Percentiles rank a stretch among this genome's conserved stretches.
These are phyloP conservation scores for Apiosordaria backusii DNA, from an alignment of 495 filamentous ascomycete species.

Conservation along the genomic window DNA sequence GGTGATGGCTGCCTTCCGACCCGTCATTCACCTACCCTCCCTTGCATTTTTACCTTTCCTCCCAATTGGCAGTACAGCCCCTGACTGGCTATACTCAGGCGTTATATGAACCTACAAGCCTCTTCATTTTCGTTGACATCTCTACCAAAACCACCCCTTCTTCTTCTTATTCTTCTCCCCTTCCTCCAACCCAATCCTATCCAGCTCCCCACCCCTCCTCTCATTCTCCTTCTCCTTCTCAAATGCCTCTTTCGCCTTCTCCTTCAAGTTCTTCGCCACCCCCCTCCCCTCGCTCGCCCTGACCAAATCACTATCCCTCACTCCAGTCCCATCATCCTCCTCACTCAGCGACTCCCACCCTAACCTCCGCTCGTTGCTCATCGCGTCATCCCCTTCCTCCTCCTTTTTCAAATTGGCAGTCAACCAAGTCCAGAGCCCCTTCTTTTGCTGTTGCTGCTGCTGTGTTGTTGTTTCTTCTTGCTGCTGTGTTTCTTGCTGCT, in stretches of 20 bases:
- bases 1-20: not conserved
- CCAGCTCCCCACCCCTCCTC: slow-evolving; percentile 45
- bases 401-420: slow-evolving; percentile 57
- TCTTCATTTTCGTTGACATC: no score
- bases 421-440: slow-evolving; percentile 36
- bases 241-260: slow-evolving; percentile 46
- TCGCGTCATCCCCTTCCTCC: slow-evolving; percentile 40
- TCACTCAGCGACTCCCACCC: slow-evolving; percentile 37
- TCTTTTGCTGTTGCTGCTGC: slow-evolving; percentile 14
- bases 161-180: slow-evolving; percentile 1
- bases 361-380: slow-evolving; percentile 23
- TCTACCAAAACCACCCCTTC: slow-evolving; percentile 15
- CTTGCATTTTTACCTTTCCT: not conserved
- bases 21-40: not conserved
- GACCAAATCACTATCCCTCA: slow-evolving; percentile 38
- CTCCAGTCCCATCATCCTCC: slow-evolving; percentile 35
- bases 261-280: slow-evolving; percentile 14
- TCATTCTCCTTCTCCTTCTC: slow-evolving; percentile 49
- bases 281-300: slow-evolving; percentile 37
- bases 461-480: slow-evolving; percentile 20
- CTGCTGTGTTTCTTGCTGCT: slow-evolving; percentile 2
- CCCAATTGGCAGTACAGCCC: not conserved
- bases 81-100: not conserved
- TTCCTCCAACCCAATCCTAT: slow-evolving; percentile 38
- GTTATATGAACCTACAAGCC: not conserved